phyloP scores from a whole-genome alignment of 345 rosid species.

The Combretum micranthum region DNA sequence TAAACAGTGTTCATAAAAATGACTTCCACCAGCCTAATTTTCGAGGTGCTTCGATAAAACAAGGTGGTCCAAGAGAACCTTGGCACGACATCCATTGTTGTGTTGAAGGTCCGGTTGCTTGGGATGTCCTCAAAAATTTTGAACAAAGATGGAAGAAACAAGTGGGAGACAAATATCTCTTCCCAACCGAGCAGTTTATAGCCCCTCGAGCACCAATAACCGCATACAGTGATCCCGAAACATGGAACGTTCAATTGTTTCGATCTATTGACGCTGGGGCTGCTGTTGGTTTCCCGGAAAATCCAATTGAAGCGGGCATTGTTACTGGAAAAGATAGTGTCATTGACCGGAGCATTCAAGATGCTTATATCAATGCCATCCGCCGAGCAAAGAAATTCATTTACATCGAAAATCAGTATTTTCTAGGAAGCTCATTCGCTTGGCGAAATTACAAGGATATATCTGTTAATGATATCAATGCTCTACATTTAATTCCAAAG shows the following conservation, averaged over 20 bases:
- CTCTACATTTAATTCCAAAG: conserved; percentile 65
- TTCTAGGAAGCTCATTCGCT: conserved; percentile 74
- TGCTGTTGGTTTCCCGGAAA: conserved; percentile 32
- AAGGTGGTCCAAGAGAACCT: conserved; percentile 94
- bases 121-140: conserved; percentile 85
- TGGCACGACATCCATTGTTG: conserved; percentile 95
- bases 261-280: conserved; percentile 66
- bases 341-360: conserved; percentile 72
- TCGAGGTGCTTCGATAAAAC: conserved; percentile 38
- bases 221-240: conserved; percentile 17
- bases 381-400: conserved; percentile 73
- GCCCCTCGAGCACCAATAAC: conserved; percentile 21
- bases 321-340: conserved; percentile 44
- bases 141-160: conserved; percentile 88
- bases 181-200: conserved; percentile 17
- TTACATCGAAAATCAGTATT: conserved; percentile 85
- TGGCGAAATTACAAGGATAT: conserved; percentile 41
- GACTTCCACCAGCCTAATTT: conserved; percentile 93
- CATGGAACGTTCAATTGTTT: conserved; percentile 65
- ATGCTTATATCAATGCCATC: conserved; percentile 70
- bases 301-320: conserved; percentile 48
- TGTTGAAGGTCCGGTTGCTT: conserved; percentile 80
- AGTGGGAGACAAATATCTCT: conserved; percentile 22
- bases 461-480: conserved; percentile 39
- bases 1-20: conserved; percentile 33